Evolutionary conservation across 371 early-diverging fungal species (phyloP), one percentile per base, ranked within the genome.

Genomic region (Parasitella parasitica): DNA sequence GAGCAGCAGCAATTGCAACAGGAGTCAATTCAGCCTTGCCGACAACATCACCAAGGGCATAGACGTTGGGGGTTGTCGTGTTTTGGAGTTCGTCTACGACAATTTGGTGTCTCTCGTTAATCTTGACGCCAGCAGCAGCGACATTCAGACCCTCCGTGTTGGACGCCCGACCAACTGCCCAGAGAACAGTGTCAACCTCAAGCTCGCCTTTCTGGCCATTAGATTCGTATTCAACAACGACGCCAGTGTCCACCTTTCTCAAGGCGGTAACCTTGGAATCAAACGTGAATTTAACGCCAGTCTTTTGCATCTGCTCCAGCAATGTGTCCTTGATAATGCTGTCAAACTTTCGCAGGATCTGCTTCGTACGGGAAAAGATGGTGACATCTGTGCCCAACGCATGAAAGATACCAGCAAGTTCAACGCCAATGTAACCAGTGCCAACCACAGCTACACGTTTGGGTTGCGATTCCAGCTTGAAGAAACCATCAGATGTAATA

Each of bases 21-120:
- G 98, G 97, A n/a, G 99, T 98, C 64, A 98, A 83, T 84, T 94
- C 91, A 43, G 88, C 86, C 54, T 88, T 82, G 49, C 97, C 97
- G 63, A 90, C 90, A 37, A 97, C 93, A 76, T 99, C 99, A 50
- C 99, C 99, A 7, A 99, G 80, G 7, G 98, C 92, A 77, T 89
- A 94, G 16, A 98, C 78, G 22, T 89, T 86, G 5, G 75, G 64
- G 2, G 71, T 70, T n/a, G 58, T 71, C 1, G 98, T 98, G 62
- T 92, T 84, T 77, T 98, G 98, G 77, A 78, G 95, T 61, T 94
- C 95, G 70, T 97, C 91, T 6, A 86, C 88, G 26, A 81, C 71
- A 58, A 97, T 88, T 70, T 87, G 87, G 0, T 93, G 92, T 20
- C 80, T 76, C n/a, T 74, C 73, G 61, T 88, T 77, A 12, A 81